Percentiles rank a stretch among this genome's conserved stretches.
Conservation (phyloP, 371 early-diverging fungal species). For the Cokeromyces recurvatus region DNA sequence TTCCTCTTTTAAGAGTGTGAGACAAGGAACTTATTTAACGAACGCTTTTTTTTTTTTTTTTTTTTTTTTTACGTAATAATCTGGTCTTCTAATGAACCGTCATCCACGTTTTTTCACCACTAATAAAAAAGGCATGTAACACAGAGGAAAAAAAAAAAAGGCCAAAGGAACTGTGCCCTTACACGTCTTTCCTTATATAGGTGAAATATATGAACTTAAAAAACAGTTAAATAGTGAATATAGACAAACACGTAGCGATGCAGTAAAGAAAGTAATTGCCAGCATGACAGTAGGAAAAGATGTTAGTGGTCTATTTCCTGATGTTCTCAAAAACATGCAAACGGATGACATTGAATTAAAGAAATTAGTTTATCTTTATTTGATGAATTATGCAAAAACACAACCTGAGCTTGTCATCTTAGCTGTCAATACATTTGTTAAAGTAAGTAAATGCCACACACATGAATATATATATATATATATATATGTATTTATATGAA, state of each 20-base stretch:
- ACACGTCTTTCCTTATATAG: conserved; percentile 36
- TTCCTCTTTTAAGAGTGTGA: too few relatives aligned
- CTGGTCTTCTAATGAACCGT: too few relatives aligned
- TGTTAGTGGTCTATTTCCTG: conserved; percentile 83
- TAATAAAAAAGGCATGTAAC: conserved; percentile 65
- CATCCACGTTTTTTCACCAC: conserved; percentile 51
- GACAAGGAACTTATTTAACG: too few relatives aligned
- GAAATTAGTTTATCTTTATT: conserved; percentile 89
- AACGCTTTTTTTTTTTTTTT: too few relatives aligned
- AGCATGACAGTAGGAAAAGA: conserved; percentile 89
- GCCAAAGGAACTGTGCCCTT: too few relatives aligned
- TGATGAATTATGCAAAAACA: conserved; percentile 92
- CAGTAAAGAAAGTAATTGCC: conserved; percentile 96
- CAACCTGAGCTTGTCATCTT: conserved; percentile 97
- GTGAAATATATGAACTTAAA: conserved; percentile 95
- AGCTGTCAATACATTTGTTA: conserved; percentile 96
- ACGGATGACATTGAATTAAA: conserved; percentile 96
- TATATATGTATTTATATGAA: too few relatives aligned
- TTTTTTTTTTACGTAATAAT: too few relatives aligned
- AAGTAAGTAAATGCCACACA: conserved; percentile 46
- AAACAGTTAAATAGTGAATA: conserved; percentile 95
- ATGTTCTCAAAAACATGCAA: conserved; percentile 98
- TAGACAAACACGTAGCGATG: conserved; percentile 90
- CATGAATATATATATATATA: too few relatives aligned
- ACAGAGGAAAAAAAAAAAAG: neutral